These are phyloP conservation scores for Pythium aphanidermatum DNA, from an alignment of 352 stramenopile genomes.

Conservation along the genomic window DNA sequence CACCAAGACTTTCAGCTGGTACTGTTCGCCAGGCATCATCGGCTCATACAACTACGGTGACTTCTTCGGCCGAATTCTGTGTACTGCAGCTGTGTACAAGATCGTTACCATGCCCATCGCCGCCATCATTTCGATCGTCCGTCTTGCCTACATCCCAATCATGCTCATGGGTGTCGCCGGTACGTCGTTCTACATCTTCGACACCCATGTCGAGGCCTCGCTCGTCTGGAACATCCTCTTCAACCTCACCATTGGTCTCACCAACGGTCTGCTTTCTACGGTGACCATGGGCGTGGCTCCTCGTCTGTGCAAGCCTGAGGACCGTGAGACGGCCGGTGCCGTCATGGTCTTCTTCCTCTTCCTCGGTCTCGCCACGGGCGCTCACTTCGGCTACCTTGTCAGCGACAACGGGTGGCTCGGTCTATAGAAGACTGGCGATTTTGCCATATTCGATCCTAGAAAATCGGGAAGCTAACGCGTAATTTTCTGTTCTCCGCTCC, in stretches of 20 bases:
- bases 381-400: slow-evolving; percentile 24
- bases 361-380: slow-evolving; percentile 25
- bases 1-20: slow-evolving; percentile 13
- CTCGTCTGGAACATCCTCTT: slow-evolving; percentile 21
- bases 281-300: slow-evolving; percentile 29
- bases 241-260: slow-evolving; percentile 26
- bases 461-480: too few species aligned
- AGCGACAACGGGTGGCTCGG: slow-evolving; percentile 24
- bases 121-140: slow-evolving; percentile 13
- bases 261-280: slow-evolving; percentile 25
- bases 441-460: too few species aligned
- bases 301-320: slow-evolving; percentile 20
- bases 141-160: slow-evolving; percentile 22
- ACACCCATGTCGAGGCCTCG: slow-evolving; percentile 3
- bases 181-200: slow-evolving; percentile 25
- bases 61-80: slow-evolving; percentile 25
- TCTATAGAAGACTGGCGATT: slow-evolving; percentile 3
- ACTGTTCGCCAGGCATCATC: slow-evolving; percentile 28
- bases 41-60: slow-evolving; percentile 33
- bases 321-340: slow-evolving; percentile 26
- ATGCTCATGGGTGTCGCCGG: slow-evolving; percentile 21
- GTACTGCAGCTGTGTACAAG: slow-evolving; percentile 17
- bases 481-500: not conserved
- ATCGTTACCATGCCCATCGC: slow-evolving; percentile 20
- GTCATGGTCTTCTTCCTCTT: slow-evolving; percentile 32